Evolutionary conservation across 1,284 basidiomycete species (phyloP).

Genomic region (Apiotrichum laibachii): DNA sequence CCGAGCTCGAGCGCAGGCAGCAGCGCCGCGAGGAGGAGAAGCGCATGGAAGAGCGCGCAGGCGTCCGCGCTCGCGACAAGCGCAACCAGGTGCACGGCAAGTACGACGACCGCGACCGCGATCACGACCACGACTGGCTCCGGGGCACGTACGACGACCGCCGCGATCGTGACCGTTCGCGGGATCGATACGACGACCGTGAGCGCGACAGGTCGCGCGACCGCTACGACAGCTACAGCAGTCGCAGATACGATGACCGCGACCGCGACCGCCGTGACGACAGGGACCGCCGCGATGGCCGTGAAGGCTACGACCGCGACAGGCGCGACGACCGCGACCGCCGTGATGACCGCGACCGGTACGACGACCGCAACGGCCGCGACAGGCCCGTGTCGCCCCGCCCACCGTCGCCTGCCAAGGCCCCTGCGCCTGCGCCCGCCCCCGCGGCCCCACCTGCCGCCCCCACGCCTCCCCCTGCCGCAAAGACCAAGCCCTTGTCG

Average conservation of each 20-base stretch:
- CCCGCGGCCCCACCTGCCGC: conserved; percentile 28
- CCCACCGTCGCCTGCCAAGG: conserved; percentile 13
- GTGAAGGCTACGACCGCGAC: conserved; percentile 37
- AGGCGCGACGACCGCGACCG: conserved; percentile 36
- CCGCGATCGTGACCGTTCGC: conserved; percentile 40
- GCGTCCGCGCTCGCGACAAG: conserved; percentile 74
- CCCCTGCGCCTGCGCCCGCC: conserved; percentile 12
- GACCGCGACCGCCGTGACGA: conserved; percentile 36
- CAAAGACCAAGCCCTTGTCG: conserved; percentile 58
- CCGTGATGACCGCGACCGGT: conserved; percentile 26
- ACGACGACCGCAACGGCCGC: conserved; percentile 38
- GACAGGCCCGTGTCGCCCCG: conserved; percentile 4
- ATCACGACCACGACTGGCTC: conserved; percentile 47
- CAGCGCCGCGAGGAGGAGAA: conserved; percentile 73
- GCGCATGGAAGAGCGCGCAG: conserved; percentile 73
- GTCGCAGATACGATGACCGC: conserved; percentile 6
- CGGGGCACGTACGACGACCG: conserved; percentile 52
- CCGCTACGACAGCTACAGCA: conserved; percentile 22
- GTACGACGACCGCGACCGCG: conserved; percentile 57
- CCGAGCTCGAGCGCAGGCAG: conserved; percentile 82
- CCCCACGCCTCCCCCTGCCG: conserved; percentile 50
- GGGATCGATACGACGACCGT: conserved; percentile 12
- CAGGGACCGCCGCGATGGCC: conserved; percentile 29
- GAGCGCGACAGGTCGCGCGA: conserved; percentile 28
- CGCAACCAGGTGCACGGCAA: conserved; percentile 77